These are phyloP conservation scores for Sparassis latifolia DNA, from an alignment of 1,284 basidiomycete genomes.

Conservation along the genomic window DNA sequence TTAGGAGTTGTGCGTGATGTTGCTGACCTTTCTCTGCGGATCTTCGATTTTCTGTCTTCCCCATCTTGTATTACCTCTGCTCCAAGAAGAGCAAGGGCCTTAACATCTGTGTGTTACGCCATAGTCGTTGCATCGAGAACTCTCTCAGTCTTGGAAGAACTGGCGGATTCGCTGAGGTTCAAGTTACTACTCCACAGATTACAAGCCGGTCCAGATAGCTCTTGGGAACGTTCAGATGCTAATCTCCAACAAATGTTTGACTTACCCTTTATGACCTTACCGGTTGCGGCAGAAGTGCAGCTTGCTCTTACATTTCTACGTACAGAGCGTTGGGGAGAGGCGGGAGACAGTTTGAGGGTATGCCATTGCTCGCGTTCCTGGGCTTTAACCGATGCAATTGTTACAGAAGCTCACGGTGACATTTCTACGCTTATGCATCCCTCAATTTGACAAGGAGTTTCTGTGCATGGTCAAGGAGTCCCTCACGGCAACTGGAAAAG, in stretches of 20 bases:
- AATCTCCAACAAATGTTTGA: constrained; percentile 10
- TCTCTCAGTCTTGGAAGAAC: constrained; percentile 17
- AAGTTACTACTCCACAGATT: constrained; percentile 28
- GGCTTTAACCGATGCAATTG: not conserved
- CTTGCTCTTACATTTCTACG: constrained; percentile 23
- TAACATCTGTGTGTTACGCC: constrained; percentile 33
- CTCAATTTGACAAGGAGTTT: constrained; percentile 6
- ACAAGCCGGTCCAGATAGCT: constrained; percentile 15
- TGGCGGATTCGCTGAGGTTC: constrained; percentile 21
- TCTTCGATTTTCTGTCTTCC: constrained; percentile 43
- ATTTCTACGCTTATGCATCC: constrained; percentile 10
- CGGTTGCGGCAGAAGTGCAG: constrained; percentile 24
- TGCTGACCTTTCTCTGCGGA: constrained; percentile 30
- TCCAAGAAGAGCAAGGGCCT: constrained; percentile 30
- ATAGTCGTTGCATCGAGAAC: constrained; percentile 18
- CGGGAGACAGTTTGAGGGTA: constrained; percentile 26
- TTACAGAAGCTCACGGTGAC: constrained; percentile 11
- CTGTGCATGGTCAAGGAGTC: constrained; percentile 4
- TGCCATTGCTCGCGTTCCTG: constrained; percentile 3
- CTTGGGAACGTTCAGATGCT: constrained; percentile 19
- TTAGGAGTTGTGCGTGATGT: constrained; percentile 37
- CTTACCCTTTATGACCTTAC: constrained; percentile 10
- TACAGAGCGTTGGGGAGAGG: constrained; percentile 30
- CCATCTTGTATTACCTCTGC: constrained; percentile 30
- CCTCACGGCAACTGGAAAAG: constrained; percentile 7